Evolutionary conservation across 2,329 filamentous ascomycete genomes (phyloP).

Genomic region (Trichophyton mentagrophytes): DNA sequence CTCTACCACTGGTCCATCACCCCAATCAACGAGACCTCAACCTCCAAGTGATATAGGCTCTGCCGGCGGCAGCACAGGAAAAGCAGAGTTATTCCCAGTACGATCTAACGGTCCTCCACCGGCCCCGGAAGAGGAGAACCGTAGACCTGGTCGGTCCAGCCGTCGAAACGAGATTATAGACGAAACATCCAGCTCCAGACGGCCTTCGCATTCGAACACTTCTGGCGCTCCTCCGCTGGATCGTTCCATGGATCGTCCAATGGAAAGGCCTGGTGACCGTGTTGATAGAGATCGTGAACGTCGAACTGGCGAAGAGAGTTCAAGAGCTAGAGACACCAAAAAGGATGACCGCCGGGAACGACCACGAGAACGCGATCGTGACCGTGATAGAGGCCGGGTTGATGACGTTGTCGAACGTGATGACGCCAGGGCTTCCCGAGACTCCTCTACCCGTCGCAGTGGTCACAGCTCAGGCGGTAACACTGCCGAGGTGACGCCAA

Average conservation of each 20-base stretch:
- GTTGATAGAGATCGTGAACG: conserved; percentile 13
- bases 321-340: conserved; percentile 18
- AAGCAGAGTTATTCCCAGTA: conserved; percentile 24
- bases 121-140: conserved; percentile 18
- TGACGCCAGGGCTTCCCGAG: conserved; percentile 7
- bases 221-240: conserved; percentile 17
- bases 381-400: conserved; percentile 18
- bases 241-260: conserved; percentile 6
- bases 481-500: conserved; percentile 1
- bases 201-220: conserved; percentile 22
- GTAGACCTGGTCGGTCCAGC: conserved; percentile 18
- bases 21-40: conserved; percentile 23
- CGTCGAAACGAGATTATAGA: conserved; percentile 26
- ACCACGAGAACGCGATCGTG: conserved; percentile 17
- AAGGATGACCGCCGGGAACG: conserved; percentile 29
- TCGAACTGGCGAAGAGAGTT: conserved; percentile 21
- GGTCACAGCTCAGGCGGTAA: conserved; percentile 1
- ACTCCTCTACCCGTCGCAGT: conserved; percentile 8
- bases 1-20: conserved; percentile 21
- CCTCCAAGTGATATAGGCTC: conserved; percentile 20
- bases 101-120: conserved; percentile 17
- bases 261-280: too few species aligned
- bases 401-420: conserved; percentile 3
- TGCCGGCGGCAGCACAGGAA: conserved; percentile 12
- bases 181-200: conserved; percentile 24